These are phyloP conservation scores for Thymus mandschuricus DNA, from an alignment of 257 asterid genomes.

Conservation along the genomic window DNA sequence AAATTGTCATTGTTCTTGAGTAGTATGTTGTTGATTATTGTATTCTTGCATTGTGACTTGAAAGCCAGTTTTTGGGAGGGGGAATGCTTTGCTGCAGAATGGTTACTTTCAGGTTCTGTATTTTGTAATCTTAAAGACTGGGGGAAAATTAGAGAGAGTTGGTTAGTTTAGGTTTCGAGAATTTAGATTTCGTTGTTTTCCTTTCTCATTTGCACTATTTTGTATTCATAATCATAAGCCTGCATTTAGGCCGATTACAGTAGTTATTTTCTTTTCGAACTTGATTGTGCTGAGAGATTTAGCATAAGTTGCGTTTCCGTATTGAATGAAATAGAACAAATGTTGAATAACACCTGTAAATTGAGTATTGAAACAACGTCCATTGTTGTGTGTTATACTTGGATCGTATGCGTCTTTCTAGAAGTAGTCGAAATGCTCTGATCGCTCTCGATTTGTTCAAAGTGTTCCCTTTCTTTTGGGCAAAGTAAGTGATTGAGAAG, in stretches of 20 bases:
- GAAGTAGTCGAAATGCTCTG: no score
- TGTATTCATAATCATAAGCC: neutral
- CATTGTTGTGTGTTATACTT: no score
- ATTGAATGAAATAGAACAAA: neutral
- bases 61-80: neutral
- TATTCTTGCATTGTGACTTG: slow-evolving; percentile 7
- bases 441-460: no score
- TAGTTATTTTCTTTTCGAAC: neutral
- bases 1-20: neutral
- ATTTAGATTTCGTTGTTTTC: neutral
- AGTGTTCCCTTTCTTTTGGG: no score
- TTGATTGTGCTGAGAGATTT: neutral
- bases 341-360: neutral
- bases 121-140: slow-evolving; percentile 24
- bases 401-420: no score
- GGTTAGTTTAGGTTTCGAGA: slow-evolving; percentile 1
- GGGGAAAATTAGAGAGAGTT: slow-evolving; percentile 1
- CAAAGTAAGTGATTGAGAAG: no score
- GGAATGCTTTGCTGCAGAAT: neutral
- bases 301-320: neutral
- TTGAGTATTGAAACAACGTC: neutral
- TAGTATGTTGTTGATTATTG: slow-evolving; percentile 25
- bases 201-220: neutral
- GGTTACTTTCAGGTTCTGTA: slow-evolving; percentile 17
- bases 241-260: neutral